Percentiles rank a stretch among this genome's conserved stretches.
phyloP scores from a whole-genome alignment of 2,329 filamentous ascomycete genomes.

The Cryphonectria carpinicola region DNA sequence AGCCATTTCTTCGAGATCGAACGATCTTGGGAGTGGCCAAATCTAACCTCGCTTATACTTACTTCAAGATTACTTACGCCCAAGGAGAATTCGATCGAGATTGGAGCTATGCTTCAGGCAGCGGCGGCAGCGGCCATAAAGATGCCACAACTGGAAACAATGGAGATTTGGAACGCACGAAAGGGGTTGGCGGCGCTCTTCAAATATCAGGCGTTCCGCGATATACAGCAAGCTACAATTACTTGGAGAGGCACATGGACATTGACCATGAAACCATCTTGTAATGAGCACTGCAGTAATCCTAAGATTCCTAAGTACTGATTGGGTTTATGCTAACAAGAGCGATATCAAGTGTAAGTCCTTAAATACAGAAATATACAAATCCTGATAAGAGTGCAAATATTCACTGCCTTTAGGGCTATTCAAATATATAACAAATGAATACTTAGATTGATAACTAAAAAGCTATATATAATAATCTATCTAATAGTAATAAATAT shows the following conservation, averaged over 20 bases:
- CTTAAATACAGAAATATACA: no score
- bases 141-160: constrained; percentile 40
- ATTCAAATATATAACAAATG: no score
- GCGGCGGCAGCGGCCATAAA: constrained; percentile 35
- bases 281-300: no score
- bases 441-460: no score
- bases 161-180: constrained; percentile 43
- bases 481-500: no score
- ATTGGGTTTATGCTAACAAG: no score
- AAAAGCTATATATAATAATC: no score
- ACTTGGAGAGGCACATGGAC: constrained; percentile 37
- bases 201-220: constrained; percentile 32
- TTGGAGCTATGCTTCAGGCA: constrained; percentile 31
- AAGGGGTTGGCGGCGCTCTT: constrained; percentile 39
- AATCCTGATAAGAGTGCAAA: no score
- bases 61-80: constrained; percentile 38
- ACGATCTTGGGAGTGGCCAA: constrained; percentile 36
- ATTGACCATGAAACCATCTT: constrained; percentile 34
- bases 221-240: constrained; percentile 31
- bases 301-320: no score
- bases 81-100: constrained; percentile 27
- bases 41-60: constrained; percentile 38
- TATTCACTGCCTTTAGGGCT: no score
- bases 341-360: no score
- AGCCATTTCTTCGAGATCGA: constrained; percentile 37